Evolutionary conservation across 1,284 basidiomycete species (phyloP).

Genomic region (Cutaneotrichosporon sp.): DNA sequence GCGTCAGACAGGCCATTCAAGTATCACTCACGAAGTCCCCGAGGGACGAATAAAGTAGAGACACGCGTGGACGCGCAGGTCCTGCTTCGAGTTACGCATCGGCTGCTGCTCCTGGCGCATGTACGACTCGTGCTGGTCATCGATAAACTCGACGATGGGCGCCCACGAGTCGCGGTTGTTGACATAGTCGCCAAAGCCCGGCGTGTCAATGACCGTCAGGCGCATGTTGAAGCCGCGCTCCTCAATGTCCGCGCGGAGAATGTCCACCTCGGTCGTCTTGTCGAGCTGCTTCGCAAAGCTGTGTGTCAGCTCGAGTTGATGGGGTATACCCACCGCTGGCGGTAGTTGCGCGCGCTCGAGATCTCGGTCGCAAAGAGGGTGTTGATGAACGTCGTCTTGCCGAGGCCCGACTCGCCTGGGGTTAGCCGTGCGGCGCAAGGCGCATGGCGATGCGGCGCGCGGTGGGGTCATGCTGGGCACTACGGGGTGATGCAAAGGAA

Average conservation of each 20-base stretch:
- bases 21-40: conserved; percentile 74
- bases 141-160: conserved; percentile 98
- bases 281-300: conserved; percentile 94
- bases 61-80: conserved; percentile 94
- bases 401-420: conserved; percentile 85
- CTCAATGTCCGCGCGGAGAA: conserved; percentile 95
- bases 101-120: conserved; percentile 99
- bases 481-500: too few relatives aligned
- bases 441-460: neutral
- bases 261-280: conserved; percentile 96
- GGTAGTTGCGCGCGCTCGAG: conserved; percentile 85
- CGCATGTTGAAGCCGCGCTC: conserved; percentile 99
- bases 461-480: too few relatives aligned
- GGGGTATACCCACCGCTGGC: conserved; percentile 51
- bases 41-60: conserved; percentile 96
- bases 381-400: conserved; percentile 96
- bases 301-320: neutral
- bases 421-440: neutral
- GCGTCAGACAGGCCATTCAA: neutral
- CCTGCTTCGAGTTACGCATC: conserved; percentile 83
- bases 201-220: conserved; percentile 96
- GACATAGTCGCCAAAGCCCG: conserved; percentile 98
- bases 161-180: conserved; percentile 99
- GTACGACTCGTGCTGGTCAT: conserved; percentile 98
- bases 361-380: conserved; percentile 98